Conservation (phyloP, 2,329 filamentous ascomycete species). For the Diaporthe sp. region DNA sequence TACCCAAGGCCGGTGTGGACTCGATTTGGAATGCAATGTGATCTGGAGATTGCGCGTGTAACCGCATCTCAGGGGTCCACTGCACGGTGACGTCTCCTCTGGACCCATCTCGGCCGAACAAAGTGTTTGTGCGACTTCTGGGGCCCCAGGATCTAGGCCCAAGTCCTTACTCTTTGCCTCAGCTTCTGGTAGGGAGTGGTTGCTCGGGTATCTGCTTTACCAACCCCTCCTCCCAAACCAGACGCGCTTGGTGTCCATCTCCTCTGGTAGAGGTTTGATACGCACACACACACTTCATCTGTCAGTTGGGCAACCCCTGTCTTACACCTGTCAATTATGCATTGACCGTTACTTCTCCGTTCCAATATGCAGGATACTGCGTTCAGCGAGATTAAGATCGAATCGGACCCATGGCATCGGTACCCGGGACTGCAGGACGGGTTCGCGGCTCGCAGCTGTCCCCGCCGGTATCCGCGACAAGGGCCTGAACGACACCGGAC, state of each 20-base stretch:
- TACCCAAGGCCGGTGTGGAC: conserved; percentile 18
- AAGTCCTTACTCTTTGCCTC: background rate
- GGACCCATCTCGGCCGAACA: conserved; percentile 21
- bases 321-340: conserved; percentile 34
- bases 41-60: conserved; percentile 37
- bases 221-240: background rate
- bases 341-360: conserved; percentile 25
- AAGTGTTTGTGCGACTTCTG: conserved; percentile 20
- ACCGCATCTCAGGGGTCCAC: conserved; percentile 17
- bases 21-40: conserved; percentile 27
- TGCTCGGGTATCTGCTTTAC: conserved; percentile 9
- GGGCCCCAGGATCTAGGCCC: conserved; percentile 19
- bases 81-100: conserved; percentile 29
- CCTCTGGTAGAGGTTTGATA: conserved; percentile 1
- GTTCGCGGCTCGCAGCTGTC: background rate
- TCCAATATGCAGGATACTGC: conserved; percentile 32
- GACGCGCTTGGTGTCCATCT: background rate
- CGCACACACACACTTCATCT: conserved; percentile 11
- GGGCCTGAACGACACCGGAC: background rate
- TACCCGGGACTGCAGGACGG: conserved; percentile 22
- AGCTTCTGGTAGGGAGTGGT: background rate
- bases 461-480: conserved; percentile 22
- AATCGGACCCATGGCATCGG: conserved; percentile 26
- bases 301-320: conserved; percentile 37
- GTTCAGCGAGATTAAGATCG: conserved; percentile 26